Base-by-base conservation (phyloP, 2,329 filamentous ascomycete species). In the Aspergillus sp. region DNA sequence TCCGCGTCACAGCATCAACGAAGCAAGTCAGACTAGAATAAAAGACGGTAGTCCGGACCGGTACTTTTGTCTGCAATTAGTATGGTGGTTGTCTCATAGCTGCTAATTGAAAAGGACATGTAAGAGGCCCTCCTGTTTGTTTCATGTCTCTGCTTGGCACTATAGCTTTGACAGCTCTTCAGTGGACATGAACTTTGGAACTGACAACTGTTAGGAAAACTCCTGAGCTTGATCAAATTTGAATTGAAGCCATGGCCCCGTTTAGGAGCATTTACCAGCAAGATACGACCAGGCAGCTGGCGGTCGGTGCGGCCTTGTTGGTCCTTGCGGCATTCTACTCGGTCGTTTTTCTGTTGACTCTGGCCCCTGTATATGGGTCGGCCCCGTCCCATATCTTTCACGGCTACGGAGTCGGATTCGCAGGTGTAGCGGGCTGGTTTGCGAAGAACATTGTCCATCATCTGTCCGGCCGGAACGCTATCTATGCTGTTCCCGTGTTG, bases 281-380 rank as follows among this genome's bases (percentile, higher is more conserved):
- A 39, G 59, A 64, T 59, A 70, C 73, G 55, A 56, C 55, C 58
- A 66, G 57, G 57, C 64, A 66, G 54, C 59, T 69, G 47, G 67
- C 55, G 40, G 63, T 60, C 49, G 70, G 67, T n/a, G 62, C 71
- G 30, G 67, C 70, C 27, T 61, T 78, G 52, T 64, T 78, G 37
- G 59, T 73, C 20, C 68, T 79, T 20, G 68, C 73, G 17, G 76
- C 75, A 1, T 67, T 71, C 34, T 79, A 72, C 59, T 77, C 77
- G 5, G 72, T 72, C 33, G 64, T 78, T 22, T 79, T 77, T 34
- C 86, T 91, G 70, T 80, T 92, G 61, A 87, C 85, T 40, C 80
- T 98, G 34, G 90, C 91, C 19, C 95, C 95, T 2, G 89, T 96
- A 11, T 98, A 96, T 74, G 95, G 95, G 52, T 86, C 88, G 15